Conservation (phyloP, 441 rosid species). For the Mallotus repandus region DNA sequence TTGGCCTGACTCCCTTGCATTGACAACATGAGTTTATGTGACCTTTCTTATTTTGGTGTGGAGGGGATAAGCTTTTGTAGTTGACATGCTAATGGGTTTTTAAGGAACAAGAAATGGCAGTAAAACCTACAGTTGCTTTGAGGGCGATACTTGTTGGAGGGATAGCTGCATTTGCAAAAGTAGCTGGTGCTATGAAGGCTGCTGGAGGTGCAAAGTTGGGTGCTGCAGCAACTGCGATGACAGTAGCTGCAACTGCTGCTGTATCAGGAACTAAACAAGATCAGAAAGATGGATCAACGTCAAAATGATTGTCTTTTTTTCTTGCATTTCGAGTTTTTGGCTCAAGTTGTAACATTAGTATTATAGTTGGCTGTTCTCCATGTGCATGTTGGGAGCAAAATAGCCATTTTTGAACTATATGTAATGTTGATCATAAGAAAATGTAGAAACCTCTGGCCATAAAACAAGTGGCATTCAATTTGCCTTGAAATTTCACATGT, state of each 20-base stretch:
- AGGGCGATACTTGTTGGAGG: slow-evolving; percentile 90
- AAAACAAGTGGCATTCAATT: slow-evolving; percentile 13
- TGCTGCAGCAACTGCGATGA: slow-evolving; percentile 86
- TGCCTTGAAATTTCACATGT: background rate
- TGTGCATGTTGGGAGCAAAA: slow-evolving; percentile 18
- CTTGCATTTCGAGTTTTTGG: background rate
- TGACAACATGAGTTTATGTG: background rate
- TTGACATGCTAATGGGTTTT: slow-evolving; percentile 8
- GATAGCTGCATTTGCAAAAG: slow-evolving; percentile 76
- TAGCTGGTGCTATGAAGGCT: slow-evolving; percentile 83
- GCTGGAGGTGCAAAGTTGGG: slow-evolving; percentile 94
- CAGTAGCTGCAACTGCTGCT: slow-evolving; percentile 79
- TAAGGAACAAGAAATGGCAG: slow-evolving; percentile 52
- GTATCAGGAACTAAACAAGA: slow-evolving; percentile 61
- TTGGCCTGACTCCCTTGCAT: background rate
- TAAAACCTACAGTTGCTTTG: slow-evolving; percentile 88
- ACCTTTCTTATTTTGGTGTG: background rate
- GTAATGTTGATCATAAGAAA: slow-evolving; percentile 11
- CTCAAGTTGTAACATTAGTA: slow-evolving; percentile 4
- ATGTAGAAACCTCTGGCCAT: slow-evolving; percentile 18
- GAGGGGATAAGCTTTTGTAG: background rate
- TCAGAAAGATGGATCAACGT: slow-evolving; percentile 42
- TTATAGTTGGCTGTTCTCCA: slow-evolving; percentile 9
- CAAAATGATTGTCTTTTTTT: slow-evolving; percentile 34
- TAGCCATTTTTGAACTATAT: slow-evolving; percentile 5